Base-by-base conservation (phyloP, 192 early-diverging fungal species). In the Gaertneriomyces sp. region DNA sequence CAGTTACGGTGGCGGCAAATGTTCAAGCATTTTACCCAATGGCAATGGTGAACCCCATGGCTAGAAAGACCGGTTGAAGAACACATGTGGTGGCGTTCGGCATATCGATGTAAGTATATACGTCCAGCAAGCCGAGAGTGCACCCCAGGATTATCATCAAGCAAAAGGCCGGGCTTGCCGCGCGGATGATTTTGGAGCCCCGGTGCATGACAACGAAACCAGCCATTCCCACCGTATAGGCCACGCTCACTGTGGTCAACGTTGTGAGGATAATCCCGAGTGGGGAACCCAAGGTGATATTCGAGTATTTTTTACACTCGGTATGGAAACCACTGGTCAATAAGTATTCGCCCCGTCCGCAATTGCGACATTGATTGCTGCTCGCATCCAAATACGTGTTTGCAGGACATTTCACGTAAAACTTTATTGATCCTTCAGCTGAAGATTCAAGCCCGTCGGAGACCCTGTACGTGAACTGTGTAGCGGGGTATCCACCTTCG, bases 361-460 rank as follows among this genome's bases (percentile, higher is more conserved):
- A 61, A 2, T 43, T 6, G 25, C 25, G 16, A 42, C 59, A 61
- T 17, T 14, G 39, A 17, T 61, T 61, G 12, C 17, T 43, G 16
- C 17, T 46, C n/a, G 19, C 20, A 45, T 61, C 45, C 41, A 61
- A 44, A 10, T 20, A 12, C 20, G 59, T 61, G 41, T 20, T 45
- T 16, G 16, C 17, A 10, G 59, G 59, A 44, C 59, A 61, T 44
- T 61, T 61, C 43, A 61, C 59, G 59, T 61, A 42, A 14, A 61
- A 45, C 12, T 42, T 17, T 3, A 61, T 38, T 6, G 43, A 16
- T 5, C 16, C 59, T 43, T 43, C 14, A 19, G 39, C 5, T 5
- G 43, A 42, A 17, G 39, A 1, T n/a, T 61, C 59, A n/a, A 45
- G 16, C 4, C 59, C 59, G 59, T 61, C 59, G 38, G 12, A 45